Base-by-base conservation (phyloP, 179 eudicot genomes). In the Silene noctiflora region DNA sequence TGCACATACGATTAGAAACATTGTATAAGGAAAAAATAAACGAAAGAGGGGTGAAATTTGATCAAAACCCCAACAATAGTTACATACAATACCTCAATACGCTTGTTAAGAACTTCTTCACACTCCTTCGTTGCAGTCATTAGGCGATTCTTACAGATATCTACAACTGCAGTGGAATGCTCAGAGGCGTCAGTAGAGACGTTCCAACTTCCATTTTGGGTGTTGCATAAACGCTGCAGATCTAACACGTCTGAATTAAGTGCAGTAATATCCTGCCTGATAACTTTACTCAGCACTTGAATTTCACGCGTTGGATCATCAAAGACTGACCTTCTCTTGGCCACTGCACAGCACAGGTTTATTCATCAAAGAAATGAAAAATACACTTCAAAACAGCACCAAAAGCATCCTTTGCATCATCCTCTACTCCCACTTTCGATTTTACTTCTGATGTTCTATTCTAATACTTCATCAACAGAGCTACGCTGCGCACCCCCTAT, bases 221-320 rank as follows among this genome's bases (percentile, higher is more conserved):
- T 82, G 75, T 88, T 94, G 88, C 91, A 86, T 42, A 87, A 77
- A 48, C 90, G 86, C 86, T 94, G 98, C 72, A 94, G 90, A 77
- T 94, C 98, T 46, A 94, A 91, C 53, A 94, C 94, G 53, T 93
- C 96, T 46, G 96, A 81, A 76, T 94, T 94, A n/a, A 94, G 87
- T 3, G 98, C 96, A 44, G 93, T 88, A 71, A 94, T 94, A 76
- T 94, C 98, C 84, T 92, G 97, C 90, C 92, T 94, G 77, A 94
- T 92, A 69, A 94, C 91, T 63, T 94, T 87, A 27, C 97, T 94
- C 71, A 94, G 83, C 85, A 90, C 97, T 76, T 92, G 96, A 67
- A 95, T 95, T 85, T 92, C 99, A 74, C 74, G 75, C n/a, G 96
- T 89, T 22, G 98, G 96, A 77, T 92, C 99, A 84, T 95, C 96